Evolutionary conservation across 306 rosid species (phyloP).

Genomic region (Castanospermum australe): DNA sequence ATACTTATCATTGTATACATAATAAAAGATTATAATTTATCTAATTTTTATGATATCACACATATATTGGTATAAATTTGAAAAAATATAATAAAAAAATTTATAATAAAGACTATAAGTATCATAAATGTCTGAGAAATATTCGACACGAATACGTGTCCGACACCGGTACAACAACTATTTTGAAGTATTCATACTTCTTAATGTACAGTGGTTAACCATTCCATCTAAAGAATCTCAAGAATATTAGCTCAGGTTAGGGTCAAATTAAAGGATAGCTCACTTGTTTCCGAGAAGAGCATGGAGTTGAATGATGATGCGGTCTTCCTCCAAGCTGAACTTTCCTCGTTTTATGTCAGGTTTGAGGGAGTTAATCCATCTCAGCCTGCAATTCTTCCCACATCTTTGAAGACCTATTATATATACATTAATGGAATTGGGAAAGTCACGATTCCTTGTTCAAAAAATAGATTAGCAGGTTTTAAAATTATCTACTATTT

Average conservation of each 20-base stretch:
- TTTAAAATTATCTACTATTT: too few relatives aligned
- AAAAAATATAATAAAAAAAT: too few relatives aligned
- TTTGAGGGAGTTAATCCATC: conserved; percentile 38
- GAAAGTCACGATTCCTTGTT: not conserved
- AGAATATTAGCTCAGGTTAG: not conserved
- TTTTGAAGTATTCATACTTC: too few relatives aligned
- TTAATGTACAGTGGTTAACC: not conserved
- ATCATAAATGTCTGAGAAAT: too few relatives aligned
- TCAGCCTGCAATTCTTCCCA: conserved; percentile 42
- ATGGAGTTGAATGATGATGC: conserved; percentile 32
- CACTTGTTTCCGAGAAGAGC: conserved; percentile 43
- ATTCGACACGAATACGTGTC: too few relatives aligned
- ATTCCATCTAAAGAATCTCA: not conserved
- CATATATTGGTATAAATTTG: too few relatives aligned
- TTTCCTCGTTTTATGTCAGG: conserved; percentile 40
- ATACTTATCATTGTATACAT: too few relatives aligned
- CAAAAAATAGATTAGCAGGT: not conserved
- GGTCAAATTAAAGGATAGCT: not conserved
- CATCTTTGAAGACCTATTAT: conserved; percentile 35
- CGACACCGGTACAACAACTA: too few relatives aligned
- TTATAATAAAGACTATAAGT: too few relatives aligned
- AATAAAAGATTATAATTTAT: too few relatives aligned
- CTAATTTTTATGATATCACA: too few relatives aligned
- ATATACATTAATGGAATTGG: not conserved
- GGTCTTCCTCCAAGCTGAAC: conserved; percentile 28